Percentiles rank a stretch among this genome's conserved stretches.
Evolutionary conservation across 2,329 filamentous ascomycete genomes (phyloP).

Genomic region (Cladosporium austrohemisphaericum): DNA sequence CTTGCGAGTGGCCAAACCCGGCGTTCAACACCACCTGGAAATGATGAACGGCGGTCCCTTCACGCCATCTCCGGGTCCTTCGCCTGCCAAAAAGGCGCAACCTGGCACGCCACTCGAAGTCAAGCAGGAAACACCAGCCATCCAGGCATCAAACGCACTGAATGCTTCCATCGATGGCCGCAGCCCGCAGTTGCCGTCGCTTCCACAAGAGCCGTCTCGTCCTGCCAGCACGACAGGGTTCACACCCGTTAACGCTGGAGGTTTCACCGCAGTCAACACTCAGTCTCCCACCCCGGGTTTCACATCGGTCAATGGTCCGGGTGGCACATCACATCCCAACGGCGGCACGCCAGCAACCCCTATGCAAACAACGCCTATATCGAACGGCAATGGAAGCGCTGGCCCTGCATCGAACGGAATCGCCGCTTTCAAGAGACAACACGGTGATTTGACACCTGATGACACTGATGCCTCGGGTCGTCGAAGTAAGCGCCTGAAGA

Average conservation of each 20-base stretch:
- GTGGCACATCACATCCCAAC: conserved; percentile 34
- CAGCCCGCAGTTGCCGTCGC: conserved; percentile 34
- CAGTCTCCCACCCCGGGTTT: conserved; percentile 42
- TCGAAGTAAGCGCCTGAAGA: conserved; percentile 89
- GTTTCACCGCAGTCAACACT: conserved; percentile 66
- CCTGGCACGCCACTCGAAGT: conserved; percentile 47
- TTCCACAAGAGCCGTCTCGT: conserved; percentile 29
- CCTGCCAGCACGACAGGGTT: conserved; percentile 64
- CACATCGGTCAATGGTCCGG: conserved; percentile 56
- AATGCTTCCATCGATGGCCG: conserved; percentile 51
- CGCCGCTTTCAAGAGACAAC: conserved; percentile 65
- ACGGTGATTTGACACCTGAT: conserved; percentile 44
- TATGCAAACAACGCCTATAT: conserved; percentile 51
- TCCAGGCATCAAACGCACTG: conserved; percentile 54
- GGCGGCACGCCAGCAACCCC: conserved; percentile 33
- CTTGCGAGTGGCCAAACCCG: conserved; percentile 81
- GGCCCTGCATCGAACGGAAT: conserved; percentile 26
- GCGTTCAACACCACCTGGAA: conserved; percentile 93
- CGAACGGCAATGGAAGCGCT: conserved; percentile 20
- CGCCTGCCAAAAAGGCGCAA: conserved; percentile 61
- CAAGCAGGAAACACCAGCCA: conserved; percentile 62
- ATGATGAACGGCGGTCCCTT: conserved; percentile 88
- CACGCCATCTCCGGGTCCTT: conserved; percentile 71
- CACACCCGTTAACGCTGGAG: conserved; percentile 64
- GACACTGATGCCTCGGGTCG: conserved; percentile 51